phyloP scores from a whole-genome alignment of 306 rosid genomes.

The Pyrus pyrifolia region DNA sequence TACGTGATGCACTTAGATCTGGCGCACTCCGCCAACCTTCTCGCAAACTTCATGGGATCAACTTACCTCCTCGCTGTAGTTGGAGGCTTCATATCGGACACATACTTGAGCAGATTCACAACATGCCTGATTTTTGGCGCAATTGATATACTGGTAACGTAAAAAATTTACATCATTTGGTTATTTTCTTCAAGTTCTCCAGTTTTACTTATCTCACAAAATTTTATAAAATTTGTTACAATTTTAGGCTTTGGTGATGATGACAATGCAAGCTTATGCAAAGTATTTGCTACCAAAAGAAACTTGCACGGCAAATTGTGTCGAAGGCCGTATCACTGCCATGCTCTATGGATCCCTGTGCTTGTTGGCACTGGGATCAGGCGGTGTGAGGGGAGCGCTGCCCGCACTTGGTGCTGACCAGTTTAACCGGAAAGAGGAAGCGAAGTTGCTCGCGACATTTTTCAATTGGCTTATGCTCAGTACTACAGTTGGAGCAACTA shows the following conservation, averaged over 20 bases:
- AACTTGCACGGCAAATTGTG: constrained; percentile 39
- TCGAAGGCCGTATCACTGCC: constrained; percentile 37
- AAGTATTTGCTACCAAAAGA: constrained; percentile 41
- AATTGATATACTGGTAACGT: constrained; percentile 48
- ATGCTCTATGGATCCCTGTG: constrained; percentile 50
- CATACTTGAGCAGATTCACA: constrained; percentile 53
- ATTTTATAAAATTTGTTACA: background rate
- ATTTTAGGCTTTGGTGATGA: constrained; percentile 42
- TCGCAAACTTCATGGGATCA: constrained; percentile 78
- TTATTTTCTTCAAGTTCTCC: background rate
- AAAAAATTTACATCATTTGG: background rate
- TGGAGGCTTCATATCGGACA: constrained; percentile 79
- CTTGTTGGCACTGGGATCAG: constrained; percentile 56
- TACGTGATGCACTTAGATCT: constrained; percentile 57
- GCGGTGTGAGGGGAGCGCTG: constrained; percentile 69
- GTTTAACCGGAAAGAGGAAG: constrained; percentile 52
- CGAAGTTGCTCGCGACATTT: constrained; percentile 55
- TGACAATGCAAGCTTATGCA: constrained; percentile 52
- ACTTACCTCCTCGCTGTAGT: constrained; percentile 57
- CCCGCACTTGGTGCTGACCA: constrained; percentile 82
- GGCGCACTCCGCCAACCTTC: constrained; percentile 58
- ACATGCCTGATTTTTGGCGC: constrained; percentile 61
- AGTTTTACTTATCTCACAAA: background rate
- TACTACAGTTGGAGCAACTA: constrained; percentile 49
- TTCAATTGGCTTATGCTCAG: constrained; percentile 65